Percentiles rank a stretch among this genome's conserved stretches.
Evolutionary conservation across 805 yeast genomes (phyloP).

Genomic region (Saturnispora sekii): DNA sequence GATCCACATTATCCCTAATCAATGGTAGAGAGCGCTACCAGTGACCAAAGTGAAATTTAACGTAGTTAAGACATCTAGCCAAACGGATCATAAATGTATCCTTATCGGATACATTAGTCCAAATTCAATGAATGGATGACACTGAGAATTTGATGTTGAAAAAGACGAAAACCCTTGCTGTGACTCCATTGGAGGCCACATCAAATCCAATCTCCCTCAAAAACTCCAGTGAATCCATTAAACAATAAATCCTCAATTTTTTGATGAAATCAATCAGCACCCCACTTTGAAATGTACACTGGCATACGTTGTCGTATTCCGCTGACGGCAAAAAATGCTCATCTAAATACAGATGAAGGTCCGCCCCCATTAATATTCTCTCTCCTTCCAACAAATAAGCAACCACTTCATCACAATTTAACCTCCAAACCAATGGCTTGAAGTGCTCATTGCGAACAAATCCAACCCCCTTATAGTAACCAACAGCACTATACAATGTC

Average conservation of each 20-base stretch:
- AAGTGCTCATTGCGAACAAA: background rate
- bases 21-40: background rate
- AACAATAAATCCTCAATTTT: conserved; percentile 2
- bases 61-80: conserved; percentile 3
- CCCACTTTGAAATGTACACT: background rate
- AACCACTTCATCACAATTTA: background rate
- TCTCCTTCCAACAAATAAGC: background rate
- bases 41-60: background rate
- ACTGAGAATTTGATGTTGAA: background rate
- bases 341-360: background rate
- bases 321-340: background rate
- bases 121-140: conserved; percentile 3
- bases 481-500: conserved; percentile 9
- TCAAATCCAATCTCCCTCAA: conserved; percentile 4
- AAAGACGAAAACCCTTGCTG: conserved; percentile 1
- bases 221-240: background rate
- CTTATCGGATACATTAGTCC: background rate
- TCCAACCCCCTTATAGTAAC: conserved; percentile 8
- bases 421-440: background rate
- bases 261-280: background rate
- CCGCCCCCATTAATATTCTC: background rate
- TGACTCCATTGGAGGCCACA: background rate
- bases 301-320: no score
- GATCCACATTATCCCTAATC: background rate
- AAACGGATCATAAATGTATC: background rate